Conservation (phyloP, 108 stramenopile species). For the Cyclotella choctawhatcheeana region DNA sequence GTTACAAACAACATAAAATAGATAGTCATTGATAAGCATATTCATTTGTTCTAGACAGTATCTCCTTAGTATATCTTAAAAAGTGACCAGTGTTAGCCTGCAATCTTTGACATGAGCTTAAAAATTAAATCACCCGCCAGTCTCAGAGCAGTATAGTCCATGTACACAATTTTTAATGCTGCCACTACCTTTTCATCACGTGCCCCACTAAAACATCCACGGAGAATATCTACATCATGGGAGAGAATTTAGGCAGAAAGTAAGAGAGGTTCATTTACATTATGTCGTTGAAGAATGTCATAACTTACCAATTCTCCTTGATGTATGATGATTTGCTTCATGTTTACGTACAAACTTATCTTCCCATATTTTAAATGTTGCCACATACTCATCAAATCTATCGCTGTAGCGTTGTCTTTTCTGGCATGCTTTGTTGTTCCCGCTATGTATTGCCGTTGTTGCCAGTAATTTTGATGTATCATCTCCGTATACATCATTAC, state of each 20-base stretch:
- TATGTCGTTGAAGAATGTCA: no score
- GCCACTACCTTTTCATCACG: constrained; percentile 69
- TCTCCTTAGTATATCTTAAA: no score
- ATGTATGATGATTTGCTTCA: background rate
- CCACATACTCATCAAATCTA: constrained; percentile 77
- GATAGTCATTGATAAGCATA: background rate
- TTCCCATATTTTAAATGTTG: constrained; percentile 75
- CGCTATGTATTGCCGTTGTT: constrained; percentile 33
- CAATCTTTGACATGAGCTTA: constrained; percentile 64
- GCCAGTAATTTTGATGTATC: constrained; percentile 34
- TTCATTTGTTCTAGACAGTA: no score
- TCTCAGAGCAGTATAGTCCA: constrained; percentile 74
- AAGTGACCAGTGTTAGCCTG: no score
- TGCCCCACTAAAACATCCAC: constrained; percentile 84
- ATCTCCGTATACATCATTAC: background rate
- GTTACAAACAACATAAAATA: no score
- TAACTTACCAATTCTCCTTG: constrained; percentile 22
- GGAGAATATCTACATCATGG: constrained; percentile 59
- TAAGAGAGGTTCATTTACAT: no score
- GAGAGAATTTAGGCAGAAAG: background rate
- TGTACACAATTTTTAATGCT: constrained; percentile 81
- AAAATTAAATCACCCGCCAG: constrained; percentile 85
- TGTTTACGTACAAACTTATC: constrained; percentile 35
- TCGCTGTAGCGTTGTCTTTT: constrained; percentile 53
- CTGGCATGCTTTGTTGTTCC: constrained; percentile 30